Evolutionary conservation across 306 rosid species (phyloP).

Genomic region (Begonia loranthoides): DNA sequence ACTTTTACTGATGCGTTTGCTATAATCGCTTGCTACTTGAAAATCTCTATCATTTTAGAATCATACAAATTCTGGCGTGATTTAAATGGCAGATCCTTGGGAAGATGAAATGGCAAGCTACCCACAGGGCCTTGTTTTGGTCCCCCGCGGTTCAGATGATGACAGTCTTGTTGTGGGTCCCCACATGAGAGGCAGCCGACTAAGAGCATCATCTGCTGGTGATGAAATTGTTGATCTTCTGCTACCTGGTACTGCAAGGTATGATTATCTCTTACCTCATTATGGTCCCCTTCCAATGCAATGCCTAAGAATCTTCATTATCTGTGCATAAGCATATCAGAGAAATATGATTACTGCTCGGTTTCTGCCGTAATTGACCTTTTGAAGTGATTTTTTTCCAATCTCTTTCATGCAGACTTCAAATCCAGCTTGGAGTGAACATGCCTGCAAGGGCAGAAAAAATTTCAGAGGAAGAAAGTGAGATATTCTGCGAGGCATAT

Average conservation of each 20-base stretch:
- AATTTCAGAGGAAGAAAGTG: conserved; percentile 49
- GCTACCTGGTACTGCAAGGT: conserved; percentile 98
- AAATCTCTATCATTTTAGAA: neutral
- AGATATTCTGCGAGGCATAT: conserved; percentile 55
- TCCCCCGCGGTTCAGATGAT: conserved; percentile 68
- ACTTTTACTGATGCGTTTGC: too few relatives aligned
- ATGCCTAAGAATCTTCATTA: too few relatives aligned
- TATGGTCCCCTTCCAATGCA: neutral
- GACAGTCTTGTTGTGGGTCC: conserved; percentile 71
- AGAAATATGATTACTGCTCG: too few relatives aligned
- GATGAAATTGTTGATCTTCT: conserved; percentile 96
- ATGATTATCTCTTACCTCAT: conserved; percentile 12
- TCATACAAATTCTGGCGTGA: neutral
- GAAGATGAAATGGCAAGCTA: conserved; percentile 68
- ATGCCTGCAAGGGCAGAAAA: conserved; percentile 98
- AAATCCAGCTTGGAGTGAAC: conserved; percentile 95
- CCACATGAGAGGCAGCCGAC: conserved; percentile 91
- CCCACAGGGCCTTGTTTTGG: conserved; percentile 95
- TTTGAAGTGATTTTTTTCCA: neutral
- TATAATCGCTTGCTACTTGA: neutral
- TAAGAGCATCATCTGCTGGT: conserved; percentile 92
- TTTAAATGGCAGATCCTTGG: conserved; percentile 55
- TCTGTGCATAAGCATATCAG: too few relatives aligned
- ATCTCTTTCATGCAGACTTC: conserved; percentile 43
- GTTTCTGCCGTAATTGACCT: too few relatives aligned